phyloP scores from a whole-genome alignment of 2,329 filamentous ascomycete genomes.

The Fusarium graminum region DNA sequence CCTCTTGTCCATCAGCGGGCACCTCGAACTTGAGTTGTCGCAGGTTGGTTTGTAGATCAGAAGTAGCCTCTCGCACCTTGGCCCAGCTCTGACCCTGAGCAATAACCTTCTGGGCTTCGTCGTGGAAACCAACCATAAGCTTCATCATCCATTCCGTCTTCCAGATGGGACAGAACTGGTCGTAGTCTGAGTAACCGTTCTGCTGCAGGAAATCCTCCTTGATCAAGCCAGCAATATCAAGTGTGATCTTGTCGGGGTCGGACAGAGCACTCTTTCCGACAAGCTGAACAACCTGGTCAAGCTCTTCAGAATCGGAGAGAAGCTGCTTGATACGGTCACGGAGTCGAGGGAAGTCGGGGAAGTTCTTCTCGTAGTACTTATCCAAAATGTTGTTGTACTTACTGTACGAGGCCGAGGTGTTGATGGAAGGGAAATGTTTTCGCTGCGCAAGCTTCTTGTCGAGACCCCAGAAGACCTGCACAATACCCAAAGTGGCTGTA shows the following conservation, averaged over 20 bases:
- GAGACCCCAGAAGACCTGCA: slow-evolving; percentile 99
- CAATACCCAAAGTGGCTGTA: slow-evolving; percentile 91
- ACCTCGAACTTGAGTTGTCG: slow-evolving; percentile 98
- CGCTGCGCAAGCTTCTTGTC: slow-evolving; percentile 99
- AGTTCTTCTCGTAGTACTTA: slow-evolving; percentile 93
- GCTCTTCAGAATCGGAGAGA: slow-evolving; percentile 92
- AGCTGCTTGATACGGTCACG: slow-evolving; percentile 95
- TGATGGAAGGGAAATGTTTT: slow-evolving; percentile 99
- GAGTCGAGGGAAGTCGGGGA: slow-evolving; percentile 92
- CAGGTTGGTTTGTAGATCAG: slow-evolving; percentile 85
- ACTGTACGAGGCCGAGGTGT: slow-evolving; percentile 93
- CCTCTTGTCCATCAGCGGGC: slow-evolving; percentile 85
- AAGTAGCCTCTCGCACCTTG: slow-evolving; percentile 92
- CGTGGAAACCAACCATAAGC: slow-evolving; percentile 97
- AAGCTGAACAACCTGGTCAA: slow-evolving; percentile 98
- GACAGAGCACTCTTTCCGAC: slow-evolving; percentile 97
- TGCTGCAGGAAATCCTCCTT: slow-evolving; percentile 99
- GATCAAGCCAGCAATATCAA: slow-evolving; percentile 89
- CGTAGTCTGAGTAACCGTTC: slow-evolving; percentile 98
- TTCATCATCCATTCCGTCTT: slow-evolving; percentile 99
- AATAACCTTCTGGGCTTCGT: slow-evolving; percentile 96
- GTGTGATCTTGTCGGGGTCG: slow-evolving; percentile 97
- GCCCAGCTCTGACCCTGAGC: slow-evolving; percentile 90
- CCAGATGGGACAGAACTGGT: slow-evolving; percentile 99
- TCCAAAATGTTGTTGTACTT: slow-evolving; percentile 93